phyloP scores from a whole-genome alignment of 306 rosid genomes.

The Dryas drummondii region DNA sequence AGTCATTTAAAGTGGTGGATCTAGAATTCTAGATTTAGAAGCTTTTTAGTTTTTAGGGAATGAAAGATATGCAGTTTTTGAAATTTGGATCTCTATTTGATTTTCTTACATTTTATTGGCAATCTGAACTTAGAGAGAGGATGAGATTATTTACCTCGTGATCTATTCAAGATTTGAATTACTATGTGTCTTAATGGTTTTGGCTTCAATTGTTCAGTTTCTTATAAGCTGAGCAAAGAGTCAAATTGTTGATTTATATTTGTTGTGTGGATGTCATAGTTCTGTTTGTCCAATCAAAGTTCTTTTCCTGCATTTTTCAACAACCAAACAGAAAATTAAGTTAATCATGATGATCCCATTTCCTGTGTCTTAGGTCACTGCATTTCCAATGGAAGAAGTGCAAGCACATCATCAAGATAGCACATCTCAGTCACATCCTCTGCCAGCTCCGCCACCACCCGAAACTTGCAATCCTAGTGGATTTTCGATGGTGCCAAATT shows the following conservation, averaged over 20 bases:
- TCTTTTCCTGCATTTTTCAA: neutral
- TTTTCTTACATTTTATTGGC: neutral
- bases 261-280: neutral
- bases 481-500: constrained; percentile 47
- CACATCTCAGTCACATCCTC: constrained; percentile 43
- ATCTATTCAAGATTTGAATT: neutral
- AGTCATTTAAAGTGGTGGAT: neutral
- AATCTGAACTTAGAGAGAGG: neutral
- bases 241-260: neutral
- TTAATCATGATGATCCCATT: neutral
- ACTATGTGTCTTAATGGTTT: neutral
- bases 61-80: neutral
- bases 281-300: neutral
- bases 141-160: neutral
- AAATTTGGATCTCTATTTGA: neutral
- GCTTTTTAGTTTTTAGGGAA: neutral
- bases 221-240: neutral
- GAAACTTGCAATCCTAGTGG: constrained; percentile 49
- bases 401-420: constrained; percentile 53
- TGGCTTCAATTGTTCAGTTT: too few species aligned
- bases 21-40: neutral
- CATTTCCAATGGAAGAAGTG: constrained; percentile 72
- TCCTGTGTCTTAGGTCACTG: constrained; percentile 52
- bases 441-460: constrained; percentile 36
- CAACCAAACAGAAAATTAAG: constrained; percentile 15